Evolutionary conservation across 202 grass and related monocot species (phyloP).

Genomic region (Bolboschoenoplectus hybrid): DNA sequence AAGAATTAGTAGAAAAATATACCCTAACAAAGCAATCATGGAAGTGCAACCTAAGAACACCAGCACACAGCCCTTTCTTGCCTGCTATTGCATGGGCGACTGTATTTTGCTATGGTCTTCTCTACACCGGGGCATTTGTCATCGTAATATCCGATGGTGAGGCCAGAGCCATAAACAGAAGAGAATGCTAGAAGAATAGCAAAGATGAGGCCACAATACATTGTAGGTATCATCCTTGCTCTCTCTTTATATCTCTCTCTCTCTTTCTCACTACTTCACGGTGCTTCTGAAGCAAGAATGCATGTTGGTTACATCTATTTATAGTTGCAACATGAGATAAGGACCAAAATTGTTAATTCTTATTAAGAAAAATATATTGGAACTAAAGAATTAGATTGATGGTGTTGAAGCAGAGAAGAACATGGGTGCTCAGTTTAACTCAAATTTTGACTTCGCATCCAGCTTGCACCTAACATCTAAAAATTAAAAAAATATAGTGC

Average conservation of each 20-base stretch:
- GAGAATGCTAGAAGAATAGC: not conserved
- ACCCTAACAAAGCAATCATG: slow-evolving; percentile 54
- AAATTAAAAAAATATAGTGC: not conserved
- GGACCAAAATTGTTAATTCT: not conserved
- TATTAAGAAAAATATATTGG: not conserved
- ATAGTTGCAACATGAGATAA: not conserved
- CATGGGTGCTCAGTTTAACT: not conserved
- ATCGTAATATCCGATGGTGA: slow-evolving; percentile 40
- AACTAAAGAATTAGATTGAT: not conserved
- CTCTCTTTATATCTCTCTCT: not conserved
- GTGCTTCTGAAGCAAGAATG: not conserved
- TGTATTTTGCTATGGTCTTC: not conserved
- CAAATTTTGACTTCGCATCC: not conserved
- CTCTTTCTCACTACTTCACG: not conserved
- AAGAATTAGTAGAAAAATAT: not conserved
- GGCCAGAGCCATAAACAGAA: not conserved
- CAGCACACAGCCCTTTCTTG: slow-evolving; percentile 22
- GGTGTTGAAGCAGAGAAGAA: not conserved
- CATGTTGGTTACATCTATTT: slow-evolving; percentile 1
- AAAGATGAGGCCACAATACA: slow-evolving; percentile 10
- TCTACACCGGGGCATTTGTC: slow-evolving; percentile 38
- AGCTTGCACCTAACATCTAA: not conserved
- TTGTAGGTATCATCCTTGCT: not conserved
- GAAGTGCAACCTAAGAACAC: slow-evolving; percentile 38
- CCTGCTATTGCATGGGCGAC: not conserved